Conservation (phyloP, 179 eudicot genomes). For the Beta macrorhiza region DNA sequence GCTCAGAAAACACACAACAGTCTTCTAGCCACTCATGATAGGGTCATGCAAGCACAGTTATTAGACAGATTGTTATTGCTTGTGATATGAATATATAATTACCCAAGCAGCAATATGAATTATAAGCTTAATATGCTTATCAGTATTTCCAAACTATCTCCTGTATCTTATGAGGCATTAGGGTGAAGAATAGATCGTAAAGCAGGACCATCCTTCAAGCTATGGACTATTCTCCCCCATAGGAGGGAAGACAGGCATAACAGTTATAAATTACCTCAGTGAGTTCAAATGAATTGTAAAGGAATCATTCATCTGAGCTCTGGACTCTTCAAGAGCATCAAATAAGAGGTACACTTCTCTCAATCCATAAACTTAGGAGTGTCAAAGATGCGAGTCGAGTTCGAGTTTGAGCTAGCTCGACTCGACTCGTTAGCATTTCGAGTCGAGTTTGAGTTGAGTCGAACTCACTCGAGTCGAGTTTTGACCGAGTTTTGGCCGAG, state of each 20-base stretch:
- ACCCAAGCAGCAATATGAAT: background rate
- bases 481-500: too few relatives aligned
- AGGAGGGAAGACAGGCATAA: background rate
- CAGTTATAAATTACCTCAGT: too few relatives aligned
- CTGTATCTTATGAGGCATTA: background rate
- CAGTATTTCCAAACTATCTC: background rate
- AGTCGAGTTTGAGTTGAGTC: too few relatives aligned
- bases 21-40: background rate
- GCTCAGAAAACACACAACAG: constrained; percentile 1
- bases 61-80: background rate
- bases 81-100: too few relatives aligned
- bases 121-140: background rate
- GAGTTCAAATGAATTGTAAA: background rate
- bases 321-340: background rate
- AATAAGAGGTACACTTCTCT: background rate
- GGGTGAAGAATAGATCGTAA: background rate
- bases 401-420: too few relatives aligned
- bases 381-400: too few relatives aligned
- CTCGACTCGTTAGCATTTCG: too few relatives aligned
- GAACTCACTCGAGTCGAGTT: too few relatives aligned
- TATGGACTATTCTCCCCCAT: background rate
- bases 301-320: background rate
- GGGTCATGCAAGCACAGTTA: background rate
- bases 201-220: background rate
- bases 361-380: background rate